These are phyloP conservation scores for Astraeus odoratus DNA, from an alignment of 768 basidiomycete genomes.

Conservation along the genomic window DNA sequence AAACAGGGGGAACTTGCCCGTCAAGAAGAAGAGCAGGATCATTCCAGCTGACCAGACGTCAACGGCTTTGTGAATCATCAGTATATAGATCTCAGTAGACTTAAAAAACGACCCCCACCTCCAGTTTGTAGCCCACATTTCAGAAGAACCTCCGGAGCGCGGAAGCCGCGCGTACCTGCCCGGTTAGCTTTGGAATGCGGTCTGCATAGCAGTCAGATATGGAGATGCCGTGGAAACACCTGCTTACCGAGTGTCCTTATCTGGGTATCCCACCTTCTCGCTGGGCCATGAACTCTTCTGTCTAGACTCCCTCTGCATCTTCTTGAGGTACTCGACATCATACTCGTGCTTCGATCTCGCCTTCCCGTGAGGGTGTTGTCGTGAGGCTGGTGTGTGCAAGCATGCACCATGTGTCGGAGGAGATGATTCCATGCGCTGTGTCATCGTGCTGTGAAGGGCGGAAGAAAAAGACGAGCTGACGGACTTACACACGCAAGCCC, in stretches of 20 bases:
- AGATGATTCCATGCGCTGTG: constrained; percentile 49
- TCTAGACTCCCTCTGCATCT: constrained; percentile 55
- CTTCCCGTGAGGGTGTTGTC: constrained; percentile 63
- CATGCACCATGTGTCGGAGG: constrained; percentile 50
- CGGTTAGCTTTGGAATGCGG: constrained; percentile 89
- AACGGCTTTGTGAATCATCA: constrained; percentile 54
- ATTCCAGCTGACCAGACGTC: constrained; percentile 95
- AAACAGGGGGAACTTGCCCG: constrained; percentile 89
- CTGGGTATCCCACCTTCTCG: constrained; percentile 73
- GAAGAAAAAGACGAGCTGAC: background rate
- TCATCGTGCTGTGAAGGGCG: constrained; percentile 5
- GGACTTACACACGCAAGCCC: constrained; percentile 84
- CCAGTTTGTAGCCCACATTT: constrained; percentile 93
- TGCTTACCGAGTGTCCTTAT: constrained; percentile 63
- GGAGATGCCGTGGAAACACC: background rate
- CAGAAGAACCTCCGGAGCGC: constrained; percentile 91
- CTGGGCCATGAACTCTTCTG: constrained; percentile 43
- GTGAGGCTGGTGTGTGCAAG: constrained; percentile 66
- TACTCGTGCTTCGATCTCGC: constrained; percentile 38
- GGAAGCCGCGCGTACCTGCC: constrained; percentile 94
- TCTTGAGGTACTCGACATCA: constrained; percentile 44
- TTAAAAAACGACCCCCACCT: constrained; percentile 46
- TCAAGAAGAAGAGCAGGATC: constrained; percentile 88
- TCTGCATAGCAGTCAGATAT: constrained; percentile 29
- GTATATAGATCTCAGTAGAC: background rate